phyloP scores from a whole-genome alignment of 225 moss, liverwort and hornwort species.

The Thuidium tamariscinum region DNA sequence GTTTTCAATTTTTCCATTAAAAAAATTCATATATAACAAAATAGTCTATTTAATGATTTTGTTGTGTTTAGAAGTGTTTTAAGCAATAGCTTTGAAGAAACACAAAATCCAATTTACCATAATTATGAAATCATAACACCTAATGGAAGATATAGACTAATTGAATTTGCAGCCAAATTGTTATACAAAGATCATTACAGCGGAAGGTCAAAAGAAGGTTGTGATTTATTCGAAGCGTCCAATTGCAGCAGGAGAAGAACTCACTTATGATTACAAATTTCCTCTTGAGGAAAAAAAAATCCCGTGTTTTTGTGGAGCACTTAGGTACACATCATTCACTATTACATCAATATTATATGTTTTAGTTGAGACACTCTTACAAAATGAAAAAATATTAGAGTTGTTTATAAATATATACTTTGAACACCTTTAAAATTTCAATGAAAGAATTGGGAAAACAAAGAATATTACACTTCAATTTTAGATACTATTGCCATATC shows the following conservation, averaged over 20 bases:
- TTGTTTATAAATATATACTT: background rate
- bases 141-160: background rate
- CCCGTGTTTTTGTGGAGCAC: constrained; percentile 60
- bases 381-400: background rate
- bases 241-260: constrained; percentile 69
- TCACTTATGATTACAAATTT: constrained; percentile 88
- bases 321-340: constrained; percentile 9
- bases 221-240: constrained; percentile 85
- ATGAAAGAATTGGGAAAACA: background rate
- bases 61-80: background rate
- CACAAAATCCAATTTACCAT: background rate
- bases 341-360: background rate
- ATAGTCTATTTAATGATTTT: background rate
- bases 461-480: accelerated
- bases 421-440: accelerated
- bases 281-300: constrained; percentile 86
- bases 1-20: too few species aligned
- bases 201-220: constrained; percentile 77
- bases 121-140: background rate
- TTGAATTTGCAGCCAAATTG: constrained; percentile 54
- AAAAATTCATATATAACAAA: background rate
- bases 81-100: accelerated
- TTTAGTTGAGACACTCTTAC: background rate
- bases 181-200: constrained; percentile 75
- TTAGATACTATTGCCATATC: too few species aligned